Conservation (phyloP, 2,329 filamentous ascomycete species). For the Amauroascus verrucosus region DNA sequence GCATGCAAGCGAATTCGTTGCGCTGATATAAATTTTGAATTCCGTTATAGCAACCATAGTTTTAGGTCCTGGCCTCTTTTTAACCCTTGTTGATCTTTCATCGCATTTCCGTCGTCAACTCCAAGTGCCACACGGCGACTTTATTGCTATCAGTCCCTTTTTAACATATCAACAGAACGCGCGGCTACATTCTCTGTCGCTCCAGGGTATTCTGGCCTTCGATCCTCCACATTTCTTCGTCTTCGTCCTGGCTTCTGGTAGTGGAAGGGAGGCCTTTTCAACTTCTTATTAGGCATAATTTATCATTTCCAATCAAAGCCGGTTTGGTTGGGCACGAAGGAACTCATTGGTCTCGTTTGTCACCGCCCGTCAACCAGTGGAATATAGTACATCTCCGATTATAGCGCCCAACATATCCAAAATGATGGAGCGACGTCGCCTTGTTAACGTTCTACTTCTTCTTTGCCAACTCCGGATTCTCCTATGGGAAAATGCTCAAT, state of each 20-base stretch:
- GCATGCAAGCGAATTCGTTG: no score
- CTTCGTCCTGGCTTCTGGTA: slow-evolving; percentile 55
- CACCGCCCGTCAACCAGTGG: no score
- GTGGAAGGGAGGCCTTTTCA: slow-evolving; percentile 71
- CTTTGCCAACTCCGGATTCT: no score
- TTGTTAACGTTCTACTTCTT: no score
- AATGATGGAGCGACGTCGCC: no score
- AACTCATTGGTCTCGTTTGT: no score
- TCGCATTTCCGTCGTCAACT: slow-evolving; percentile 11
- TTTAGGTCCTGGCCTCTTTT: neutral
- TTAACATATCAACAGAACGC: slow-evolving; percentile 12
- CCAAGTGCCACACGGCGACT: slow-evolving; percentile 8
- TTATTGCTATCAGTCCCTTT: slow-evolving; percentile 6
- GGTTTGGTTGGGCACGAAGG: no score
- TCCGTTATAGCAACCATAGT: neutral
- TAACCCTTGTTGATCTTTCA: slow-evolving; percentile 7
- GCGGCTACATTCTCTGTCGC: slow-evolving; percentile 3
- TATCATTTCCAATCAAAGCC: slow-evolving; percentile 59
- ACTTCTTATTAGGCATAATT: slow-evolving; percentile 71
- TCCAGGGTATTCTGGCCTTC: slow-evolving; percentile 53
- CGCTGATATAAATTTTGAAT: neutral
- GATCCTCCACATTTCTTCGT: slow-evolving; percentile 67
- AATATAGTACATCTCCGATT: no score
- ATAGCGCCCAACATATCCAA: no score
- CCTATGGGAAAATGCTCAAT: slow-evolving; percentile 69